A percentile compares a stretch with the other conserved stretches of the same genome.
These are phyloP conservation scores for Knoxdaviesia proteae DNA, from an alignment of 2,329 filamentous ascomycete genomes.

Conservation along the genomic window DNA sequence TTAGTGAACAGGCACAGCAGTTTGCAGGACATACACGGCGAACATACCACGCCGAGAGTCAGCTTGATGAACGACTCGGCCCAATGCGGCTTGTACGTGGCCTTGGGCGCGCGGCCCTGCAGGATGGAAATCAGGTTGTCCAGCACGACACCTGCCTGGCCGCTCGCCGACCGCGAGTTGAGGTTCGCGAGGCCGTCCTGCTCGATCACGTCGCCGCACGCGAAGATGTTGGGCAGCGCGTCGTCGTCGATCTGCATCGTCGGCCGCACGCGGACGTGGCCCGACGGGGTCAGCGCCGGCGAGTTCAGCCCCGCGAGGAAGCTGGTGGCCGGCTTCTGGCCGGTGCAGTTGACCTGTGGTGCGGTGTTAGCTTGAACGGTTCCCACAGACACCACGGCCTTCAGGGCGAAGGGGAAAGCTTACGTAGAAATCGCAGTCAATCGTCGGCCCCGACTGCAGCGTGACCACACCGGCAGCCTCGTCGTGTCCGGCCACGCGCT, in stretches of 20 bases:
- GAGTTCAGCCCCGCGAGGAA: slow-evolving; percentile 21
- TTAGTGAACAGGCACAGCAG: not conserved
- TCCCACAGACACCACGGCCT: too few species aligned
- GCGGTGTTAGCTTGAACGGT: not conserved
- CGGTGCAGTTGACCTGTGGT: slow-evolving; percentile 33
- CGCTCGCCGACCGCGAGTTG: slow-evolving; percentile 31
- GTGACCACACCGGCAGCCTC: slow-evolving; percentile 17
- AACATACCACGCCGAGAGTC: slow-evolving; percentile 28
- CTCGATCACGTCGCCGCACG: slow-evolving; percentile 42
- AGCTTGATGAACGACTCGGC: slow-evolving; percentile 30
- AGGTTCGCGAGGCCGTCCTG: slow-evolving; percentile 22
- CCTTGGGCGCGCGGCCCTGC: slow-evolving; percentile 15
- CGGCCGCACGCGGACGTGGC: slow-evolving; percentile 29
- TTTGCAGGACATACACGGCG: too few species aligned
- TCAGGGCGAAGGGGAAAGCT: slow-evolving; percentile 5
- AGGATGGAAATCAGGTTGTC: slow-evolving; percentile 31
- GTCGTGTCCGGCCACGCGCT: slow-evolving; percentile 19
- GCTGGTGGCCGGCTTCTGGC: slow-evolving; percentile 33
- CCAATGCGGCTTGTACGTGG: slow-evolving; percentile 21
- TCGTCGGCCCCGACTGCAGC: slow-evolving; percentile 20
- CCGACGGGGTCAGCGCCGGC: slow-evolving; percentile 23
- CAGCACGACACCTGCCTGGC: slow-evolving; percentile 30
- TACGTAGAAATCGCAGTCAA: slow-evolving; percentile 30
- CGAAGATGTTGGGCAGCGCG: slow-evolving; percentile 30
- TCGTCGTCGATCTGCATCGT: slow-evolving; percentile 34